A percentile compares a stretch with the other conserved stretches of the same genome.
Conservation (phyloP, 2,329 filamentous ascomycete genomes). For the Colletotrichum melonis region DNA sequence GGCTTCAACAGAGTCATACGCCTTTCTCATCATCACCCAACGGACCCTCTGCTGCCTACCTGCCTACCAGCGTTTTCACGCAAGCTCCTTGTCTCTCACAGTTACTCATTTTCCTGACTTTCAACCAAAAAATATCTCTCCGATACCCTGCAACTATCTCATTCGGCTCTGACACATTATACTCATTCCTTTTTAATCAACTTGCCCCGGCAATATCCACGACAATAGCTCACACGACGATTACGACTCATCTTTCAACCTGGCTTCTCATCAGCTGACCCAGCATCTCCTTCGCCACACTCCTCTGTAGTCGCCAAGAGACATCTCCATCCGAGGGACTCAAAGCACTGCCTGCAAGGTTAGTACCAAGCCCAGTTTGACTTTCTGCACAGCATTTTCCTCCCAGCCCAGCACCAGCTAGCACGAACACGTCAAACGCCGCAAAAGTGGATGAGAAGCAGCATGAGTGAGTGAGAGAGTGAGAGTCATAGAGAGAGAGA, state of each 20-base stretch:
- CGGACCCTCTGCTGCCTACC: constrained; percentile 13
- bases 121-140: not conserved
- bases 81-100: constrained; percentile 10
- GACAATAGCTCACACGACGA: constrained; percentile 23
- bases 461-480: not conserved
- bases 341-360: constrained; percentile 31
- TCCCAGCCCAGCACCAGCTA: not conserved
- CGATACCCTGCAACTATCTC: constrained; percentile 24
- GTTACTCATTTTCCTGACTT: constrained; percentile 19
- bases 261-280: constrained; percentile 23
- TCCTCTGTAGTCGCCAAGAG: constrained; percentile 25
- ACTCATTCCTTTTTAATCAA: constrained; percentile 33
- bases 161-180: constrained; percentile 21
- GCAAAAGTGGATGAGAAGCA: not conserved
- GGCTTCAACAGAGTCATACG: constrained; percentile 1
- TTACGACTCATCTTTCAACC: constrained; percentile 32
- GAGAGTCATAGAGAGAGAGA: not conserved
- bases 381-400: constrained; percentile 11
- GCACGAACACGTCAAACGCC: not conserved
- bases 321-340: constrained; percentile 13
- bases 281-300: constrained; percentile 29
- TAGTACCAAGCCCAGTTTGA: constrained; percentile 12
- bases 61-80: constrained; percentile 7
- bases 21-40: constrained; percentile 2
- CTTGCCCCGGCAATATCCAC: constrained; percentile 1